These are phyloP conservation scores for Eucalyptus virginea DNA, from an alignment of 345 rosid species.

Conservation along the genomic window DNA sequence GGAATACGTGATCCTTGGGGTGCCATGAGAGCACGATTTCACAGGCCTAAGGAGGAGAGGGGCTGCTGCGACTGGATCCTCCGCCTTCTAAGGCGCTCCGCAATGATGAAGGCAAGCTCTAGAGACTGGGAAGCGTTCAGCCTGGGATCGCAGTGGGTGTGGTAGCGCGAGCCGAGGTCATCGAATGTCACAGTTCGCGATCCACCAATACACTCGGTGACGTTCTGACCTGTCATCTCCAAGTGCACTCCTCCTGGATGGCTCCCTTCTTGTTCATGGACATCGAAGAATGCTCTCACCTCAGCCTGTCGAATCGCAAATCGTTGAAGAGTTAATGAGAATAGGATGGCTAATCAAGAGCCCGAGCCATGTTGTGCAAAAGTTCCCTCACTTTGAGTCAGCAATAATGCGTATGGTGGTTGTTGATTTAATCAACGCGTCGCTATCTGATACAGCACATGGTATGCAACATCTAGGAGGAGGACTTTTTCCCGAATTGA, in stretches of 20 bases:
- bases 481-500: background rate
- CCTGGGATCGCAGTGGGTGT: constrained; percentile 5
- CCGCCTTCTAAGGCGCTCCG: constrained; percentile 4
- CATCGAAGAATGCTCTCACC: constrained; percentile 12
- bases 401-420: background rate
- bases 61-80: background rate
- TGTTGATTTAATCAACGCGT: background rate
- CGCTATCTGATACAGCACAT: background rate
- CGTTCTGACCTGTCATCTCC: constrained; percentile 9
- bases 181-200: constrained; percentile 4
- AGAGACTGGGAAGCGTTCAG: constrained; percentile 8
- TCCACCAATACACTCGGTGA: constrained; percentile 6
- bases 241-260: constrained; percentile 7
- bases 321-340: background rate
- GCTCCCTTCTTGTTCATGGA: constrained; percentile 7
- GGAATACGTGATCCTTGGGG: background rate
- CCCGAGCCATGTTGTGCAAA: background rate
- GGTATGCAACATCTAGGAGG: background rate
- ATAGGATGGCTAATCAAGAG: background rate
- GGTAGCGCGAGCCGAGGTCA: constrained; percentile 6
- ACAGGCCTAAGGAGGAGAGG: background rate
- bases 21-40: background rate
- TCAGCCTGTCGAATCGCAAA: background rate
- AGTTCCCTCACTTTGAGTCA: background rate
- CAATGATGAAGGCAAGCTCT: constrained; percentile 5